Conservation (phyloP, 1,284 basidiomycete genomes). For the Lignosus rhinocerotis region DNA sequence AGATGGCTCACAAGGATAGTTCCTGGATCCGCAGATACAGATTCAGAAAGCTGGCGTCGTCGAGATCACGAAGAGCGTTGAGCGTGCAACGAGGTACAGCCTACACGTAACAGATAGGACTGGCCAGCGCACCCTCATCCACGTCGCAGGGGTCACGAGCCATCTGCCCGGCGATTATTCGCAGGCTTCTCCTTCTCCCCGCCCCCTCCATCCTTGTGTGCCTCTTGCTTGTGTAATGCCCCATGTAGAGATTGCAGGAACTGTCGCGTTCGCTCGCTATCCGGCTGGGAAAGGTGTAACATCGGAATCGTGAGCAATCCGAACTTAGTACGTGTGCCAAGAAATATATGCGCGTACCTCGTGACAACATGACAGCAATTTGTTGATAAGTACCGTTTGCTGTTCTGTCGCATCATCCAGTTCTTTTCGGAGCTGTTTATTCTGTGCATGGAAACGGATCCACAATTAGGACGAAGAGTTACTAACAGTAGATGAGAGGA, state of each 20-base stretch:
- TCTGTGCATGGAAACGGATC: constrained; percentile 38
- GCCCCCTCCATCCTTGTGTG: constrained; percentile 10
- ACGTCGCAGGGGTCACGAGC: constrained; percentile 21
- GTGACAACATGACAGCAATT: constrained; percentile 78
- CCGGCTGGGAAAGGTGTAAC: constrained; percentile 49
- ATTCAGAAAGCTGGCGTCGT: neutral
- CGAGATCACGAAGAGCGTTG: constrained; percentile 9
- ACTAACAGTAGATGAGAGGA: constrained; percentile 13
- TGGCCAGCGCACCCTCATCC: constrained; percentile 12
- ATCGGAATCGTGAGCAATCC: neutral
- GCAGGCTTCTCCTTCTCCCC: constrained; percentile 17
- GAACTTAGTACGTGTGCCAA: too few species aligned
- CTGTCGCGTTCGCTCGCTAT: constrained; percentile 75
- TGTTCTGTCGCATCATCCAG: constrained; percentile 72
- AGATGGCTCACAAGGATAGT: too few species aligned
- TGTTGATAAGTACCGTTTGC: constrained; percentile 76
- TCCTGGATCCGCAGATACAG: neutral
- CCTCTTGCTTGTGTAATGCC: constrained; percentile 59
- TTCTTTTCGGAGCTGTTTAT: constrained; percentile 65
- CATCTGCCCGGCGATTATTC: constrained; percentile 18
- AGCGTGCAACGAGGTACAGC: constrained; percentile 13
- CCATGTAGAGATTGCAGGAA: constrained; percentile 73
- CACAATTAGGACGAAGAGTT: neutral
- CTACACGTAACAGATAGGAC: constrained; percentile 14
- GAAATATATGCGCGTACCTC: constrained; percentile 70